Evolutionary conservation across 345 rosid species (phyloP), one percentile per base, ranked within the genome.

Genomic region (Kandelia obovata): DNA sequence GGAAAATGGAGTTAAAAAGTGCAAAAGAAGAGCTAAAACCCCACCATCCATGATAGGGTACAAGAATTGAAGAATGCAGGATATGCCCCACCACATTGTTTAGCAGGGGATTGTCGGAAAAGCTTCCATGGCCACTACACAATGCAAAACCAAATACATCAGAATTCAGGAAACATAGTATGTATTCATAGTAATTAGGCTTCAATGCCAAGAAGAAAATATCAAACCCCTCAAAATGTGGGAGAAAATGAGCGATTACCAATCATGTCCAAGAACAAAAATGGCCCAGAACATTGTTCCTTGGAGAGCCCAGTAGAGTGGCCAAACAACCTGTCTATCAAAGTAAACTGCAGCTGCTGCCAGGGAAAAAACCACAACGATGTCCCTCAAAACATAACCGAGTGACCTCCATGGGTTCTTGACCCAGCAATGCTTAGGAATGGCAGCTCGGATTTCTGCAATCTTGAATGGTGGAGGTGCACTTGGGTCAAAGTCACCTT

Each of bases 231-330:
- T 0, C 20, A 26, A 23, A 55, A 4, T 7, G 28, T n/a, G 13
- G 21, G 11, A 7, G 28, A 6, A 26, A 55, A 55, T 27, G 23
- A 26, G 11, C 27, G 7, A 39, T 56, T 77, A 71, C 73, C 80
- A 77, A 23, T 77, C 80, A 53, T 77, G 80, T 19, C 80, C 80
- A 25, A 77, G 76, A 19, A 77, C 80, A 52, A 77, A 77, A 69
- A 77, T 58, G 5, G 80, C 80, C 76, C 80, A 77, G 61, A 76
- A 71, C 80, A 77, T 67, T 8, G 80, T 77, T 0, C 80, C 80
- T 62, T 77, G 73, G 52, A 72, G 69, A 28, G 46, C 21, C 80
- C 80, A 77, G 27, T 77, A 77, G 65, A 77, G 11, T 1, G 73
- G 75, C 80, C 80, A 71, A 34, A 67, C 49, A 7, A 35, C 7